Percentiles rank a stretch among this genome's conserved stretches.
Evolutionary conservation across 352 stramenopile species (phyloP).

Genomic region (Elongisporangium senticosum): DNA sequence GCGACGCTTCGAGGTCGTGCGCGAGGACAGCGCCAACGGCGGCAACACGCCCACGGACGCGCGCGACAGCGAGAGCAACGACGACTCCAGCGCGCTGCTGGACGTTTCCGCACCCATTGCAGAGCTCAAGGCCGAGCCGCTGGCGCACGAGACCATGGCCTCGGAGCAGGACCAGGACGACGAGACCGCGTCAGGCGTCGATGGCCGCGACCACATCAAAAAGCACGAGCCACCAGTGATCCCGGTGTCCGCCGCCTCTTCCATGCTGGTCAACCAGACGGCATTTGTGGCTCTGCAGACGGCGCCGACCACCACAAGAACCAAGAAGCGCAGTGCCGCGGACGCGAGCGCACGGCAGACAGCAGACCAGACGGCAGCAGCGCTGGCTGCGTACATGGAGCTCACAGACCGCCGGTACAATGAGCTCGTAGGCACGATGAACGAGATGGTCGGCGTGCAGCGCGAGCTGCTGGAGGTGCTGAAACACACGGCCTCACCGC

Average conservation of each 20-base stretch:
- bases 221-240: not conserved
- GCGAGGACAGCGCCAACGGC: constrained; percentile 39
- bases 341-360: not conserved
- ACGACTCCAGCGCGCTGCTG: constrained; percentile 1
- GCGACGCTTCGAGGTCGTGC: constrained; percentile 68
- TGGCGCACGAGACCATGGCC: constrained; percentile 8
- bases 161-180: not conserved
- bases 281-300: not conserved
- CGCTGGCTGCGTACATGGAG: constrained; percentile 50
- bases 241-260: not conserved
- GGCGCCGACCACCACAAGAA: not conserved
- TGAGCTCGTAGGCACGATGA: constrained; percentile 70
- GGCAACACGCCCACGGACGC: constrained; percentile 3
- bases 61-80: constrained; percentile 7
- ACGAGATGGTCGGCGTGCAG: constrained; percentile 71
- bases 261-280: not conserved
- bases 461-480: constrained; percentile 60
- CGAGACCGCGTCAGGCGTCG: constrained; percentile 2
- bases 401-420: constrained; percentile 70
- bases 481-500: constrained; percentile 24
- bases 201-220: not conserved
- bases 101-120: not conserved
- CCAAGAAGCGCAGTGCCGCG: not conserved
- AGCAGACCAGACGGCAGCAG: constrained; percentile 23
- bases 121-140: not conserved